These are phyloP conservation scores for Aspergillus ostianus DNA, from an alignment of 495 filamentous ascomycete genomes.

Conservation along the genomic window DNA sequence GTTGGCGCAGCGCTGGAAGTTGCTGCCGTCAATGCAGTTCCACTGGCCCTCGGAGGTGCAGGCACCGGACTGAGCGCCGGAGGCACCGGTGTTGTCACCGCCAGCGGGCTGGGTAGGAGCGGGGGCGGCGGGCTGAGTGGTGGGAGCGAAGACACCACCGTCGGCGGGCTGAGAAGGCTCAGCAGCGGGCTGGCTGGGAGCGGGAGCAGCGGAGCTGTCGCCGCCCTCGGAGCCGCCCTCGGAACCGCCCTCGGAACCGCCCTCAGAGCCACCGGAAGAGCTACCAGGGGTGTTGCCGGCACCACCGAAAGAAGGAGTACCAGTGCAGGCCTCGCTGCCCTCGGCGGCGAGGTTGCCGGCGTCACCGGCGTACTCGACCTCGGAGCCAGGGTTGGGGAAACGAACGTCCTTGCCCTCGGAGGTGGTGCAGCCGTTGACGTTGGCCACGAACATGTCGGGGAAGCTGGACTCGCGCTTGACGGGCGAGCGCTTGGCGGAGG, in stretches of 20 bases:
- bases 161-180: constrained; percentile 24
- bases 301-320: constrained; percentile 30
- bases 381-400: constrained; percentile 71
- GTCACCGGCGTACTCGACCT: constrained; percentile 43
- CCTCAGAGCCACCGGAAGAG: constrained; percentile 12
- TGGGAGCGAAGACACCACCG: constrained; percentile 14
- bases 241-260: constrained; percentile 16
- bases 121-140: constrained; percentile 13
- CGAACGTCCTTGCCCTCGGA: constrained; percentile 54
- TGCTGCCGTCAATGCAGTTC: constrained; percentile 63
- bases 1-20: constrained; percentile 61
- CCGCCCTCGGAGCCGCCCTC: constrained; percentile 14
- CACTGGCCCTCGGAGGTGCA: constrained; percentile 47
- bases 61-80: constrained; percentile 32
- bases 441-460: constrained; percentile 79
- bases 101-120: constrained; percentile 13
- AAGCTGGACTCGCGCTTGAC: constrained; percentile 46
- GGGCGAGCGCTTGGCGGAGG: constrained; percentile 38
- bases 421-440: constrained; percentile 66
- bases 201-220: constrained; percentile 10
- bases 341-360: constrained; percentile 28
- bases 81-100: constrained; percentile 2
- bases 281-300: constrained; percentile 20
- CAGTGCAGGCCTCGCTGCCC: constrained; percentile 31
- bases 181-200: constrained; percentile 29